phyloP scores from a whole-genome alignment of 2,329 filamentous ascomycete species.

The Cladosporium oxysporum region DNA sequence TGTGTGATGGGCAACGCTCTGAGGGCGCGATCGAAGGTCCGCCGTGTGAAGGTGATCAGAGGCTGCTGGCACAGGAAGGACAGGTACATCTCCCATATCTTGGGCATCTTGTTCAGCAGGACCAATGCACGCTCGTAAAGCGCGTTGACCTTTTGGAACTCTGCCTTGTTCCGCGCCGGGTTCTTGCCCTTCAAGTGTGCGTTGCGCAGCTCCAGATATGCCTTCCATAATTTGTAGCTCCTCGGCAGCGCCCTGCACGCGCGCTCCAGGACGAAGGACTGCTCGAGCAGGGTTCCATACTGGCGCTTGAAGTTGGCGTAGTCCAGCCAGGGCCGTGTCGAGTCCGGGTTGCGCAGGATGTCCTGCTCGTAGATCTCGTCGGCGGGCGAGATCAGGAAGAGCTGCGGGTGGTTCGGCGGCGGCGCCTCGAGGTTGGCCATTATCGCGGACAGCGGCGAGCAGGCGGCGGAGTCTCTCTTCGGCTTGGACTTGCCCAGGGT shows the following conservation, averaged over 20 bases:
- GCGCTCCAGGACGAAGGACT: slow-evolving; percentile 84
- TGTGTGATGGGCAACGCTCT: slow-evolving; percentile 91
- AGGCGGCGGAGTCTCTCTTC: slow-evolving; percentile 13
- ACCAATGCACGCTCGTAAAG: slow-evolving; percentile 92
- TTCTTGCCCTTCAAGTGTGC: slow-evolving; percentile 71
- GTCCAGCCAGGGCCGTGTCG: slow-evolving; percentile 89
- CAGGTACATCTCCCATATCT: slow-evolving; percentile 98
- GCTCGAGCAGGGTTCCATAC: slow-evolving; percentile 81
- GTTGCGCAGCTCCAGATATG: slow-evolving; percentile 84
- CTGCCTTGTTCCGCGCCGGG: slow-evolving; percentile 72
- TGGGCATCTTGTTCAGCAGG: slow-evolving; percentile 96
- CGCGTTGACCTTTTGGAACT: slow-evolving; percentile 91
- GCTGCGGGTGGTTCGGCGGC: slow-evolving; percentile 30
- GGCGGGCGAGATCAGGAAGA: slow-evolving; percentile 68
- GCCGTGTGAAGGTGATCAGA: slow-evolving; percentile 81
- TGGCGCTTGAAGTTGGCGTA: slow-evolving; percentile 90
- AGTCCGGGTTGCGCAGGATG: slow-evolving; percentile 79
- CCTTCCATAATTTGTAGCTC: slow-evolving; percentile 98
- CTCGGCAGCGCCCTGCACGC: slow-evolving; percentile 86
- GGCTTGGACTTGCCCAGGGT: slow-evolving; percentile 30
- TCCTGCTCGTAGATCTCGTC: slow-evolving; percentile 97
- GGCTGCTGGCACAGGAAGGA: slow-evolving; percentile 87
- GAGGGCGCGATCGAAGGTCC: slow-evolving; percentile 88
- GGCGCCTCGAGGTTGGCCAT: slow-evolving; percentile 18
- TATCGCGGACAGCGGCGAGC: slow-evolving; percentile 11